Evolutionary conservation across 345 rosid species (phyloP).

Genomic region (Laguncularia racemosa): DNA sequence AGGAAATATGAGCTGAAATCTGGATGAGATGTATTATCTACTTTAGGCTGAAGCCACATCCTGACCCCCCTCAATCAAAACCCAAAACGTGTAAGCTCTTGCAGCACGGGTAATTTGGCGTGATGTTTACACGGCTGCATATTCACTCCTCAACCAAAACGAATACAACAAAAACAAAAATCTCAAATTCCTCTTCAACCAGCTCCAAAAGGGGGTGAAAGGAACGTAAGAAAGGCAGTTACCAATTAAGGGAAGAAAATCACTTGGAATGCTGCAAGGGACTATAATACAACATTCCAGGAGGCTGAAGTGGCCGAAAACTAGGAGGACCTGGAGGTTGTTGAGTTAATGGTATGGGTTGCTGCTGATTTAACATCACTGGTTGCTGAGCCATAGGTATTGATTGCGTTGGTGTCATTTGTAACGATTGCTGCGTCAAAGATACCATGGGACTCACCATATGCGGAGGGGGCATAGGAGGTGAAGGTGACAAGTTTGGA

Average conservation of each 20-base stretch:
- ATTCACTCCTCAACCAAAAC: too few species aligned
- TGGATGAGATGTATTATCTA: too few species aligned
- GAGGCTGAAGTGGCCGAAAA: conserved; percentile 67
- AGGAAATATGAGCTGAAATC: too few species aligned
- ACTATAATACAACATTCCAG: conserved; percentile 55
- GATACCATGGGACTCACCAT: conserved; percentile 48
- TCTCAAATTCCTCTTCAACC: not conserved
- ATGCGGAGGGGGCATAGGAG: conserved; percentile 36
- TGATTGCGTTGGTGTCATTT: conserved; percentile 35
- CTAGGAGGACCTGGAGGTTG: conserved; percentile 40
- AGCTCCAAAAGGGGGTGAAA: not conserved
- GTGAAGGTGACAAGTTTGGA: conserved; percentile 54
- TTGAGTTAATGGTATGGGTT: conserved; percentile 23
- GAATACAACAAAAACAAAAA: too few species aligned
- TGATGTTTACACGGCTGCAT: too few species aligned
- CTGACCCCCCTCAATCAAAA: too few species aligned
- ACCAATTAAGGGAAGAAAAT: not conserved
- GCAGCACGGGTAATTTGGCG: too few species aligned
- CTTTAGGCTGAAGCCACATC: too few species aligned
- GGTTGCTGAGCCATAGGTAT: conserved; percentile 27
- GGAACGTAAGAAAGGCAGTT: too few species aligned
- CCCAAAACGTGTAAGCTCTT: too few species aligned
- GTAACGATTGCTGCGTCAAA: conserved; percentile 28
- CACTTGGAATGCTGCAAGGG: conserved; percentile 54
- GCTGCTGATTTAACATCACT: conserved; percentile 37